Evolutionary conservation across 768 basidiomycete species (phyloP), one percentile per base, ranked within the genome.

Genomic region (Chalciporus pseudorubinellus): DNA sequence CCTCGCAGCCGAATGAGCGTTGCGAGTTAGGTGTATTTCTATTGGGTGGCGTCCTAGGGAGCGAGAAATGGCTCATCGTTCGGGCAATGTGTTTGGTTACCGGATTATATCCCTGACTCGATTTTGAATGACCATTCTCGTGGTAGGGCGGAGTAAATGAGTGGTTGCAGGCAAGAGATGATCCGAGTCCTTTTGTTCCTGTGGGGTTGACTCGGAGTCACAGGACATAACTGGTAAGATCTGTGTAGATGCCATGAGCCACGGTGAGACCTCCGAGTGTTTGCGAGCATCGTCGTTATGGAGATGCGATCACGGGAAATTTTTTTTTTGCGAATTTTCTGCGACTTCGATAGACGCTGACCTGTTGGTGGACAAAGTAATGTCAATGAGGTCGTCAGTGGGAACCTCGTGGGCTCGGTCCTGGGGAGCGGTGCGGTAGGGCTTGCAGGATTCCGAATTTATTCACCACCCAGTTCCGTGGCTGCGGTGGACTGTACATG

Each of bases 141-240:
- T 7, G 18, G 39, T 51, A 39, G 40, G 55, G 59, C 55, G 59
- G 59, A 51, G 18, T 41, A 42, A 46, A 13, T 47, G 33, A 16
- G 22, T 20, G 9, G 38, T 10, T 24, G 18, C 6, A 14, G 33
- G 33, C 31, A 14, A 20, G 26, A 46, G 41, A 58, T 55, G 59
- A 49, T 61, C 59, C 59, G 56, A 40, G 5, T 10, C 22, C 18
- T 26, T 21, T 19, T 14, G 12, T 46, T 24, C 22, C 34, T 43
- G 34, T 36, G 34, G 34, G 34, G 34, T 36, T 36, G 34, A n/a
- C n/a, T n/a, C n/a, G n/a, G n/a, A 36, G 34, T 16, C 34, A 36
- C 34, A n/a, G 9, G 34, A 36, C 16, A 36, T n/a, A 36, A 36
- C 59, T 51, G 50, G 44, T 48, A 54, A 61, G 56, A 58, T 54